Base-by-base conservation (phyloP, 2,329 filamentous ascomycete genomes). In the Alternaria arborescens region DNA sequence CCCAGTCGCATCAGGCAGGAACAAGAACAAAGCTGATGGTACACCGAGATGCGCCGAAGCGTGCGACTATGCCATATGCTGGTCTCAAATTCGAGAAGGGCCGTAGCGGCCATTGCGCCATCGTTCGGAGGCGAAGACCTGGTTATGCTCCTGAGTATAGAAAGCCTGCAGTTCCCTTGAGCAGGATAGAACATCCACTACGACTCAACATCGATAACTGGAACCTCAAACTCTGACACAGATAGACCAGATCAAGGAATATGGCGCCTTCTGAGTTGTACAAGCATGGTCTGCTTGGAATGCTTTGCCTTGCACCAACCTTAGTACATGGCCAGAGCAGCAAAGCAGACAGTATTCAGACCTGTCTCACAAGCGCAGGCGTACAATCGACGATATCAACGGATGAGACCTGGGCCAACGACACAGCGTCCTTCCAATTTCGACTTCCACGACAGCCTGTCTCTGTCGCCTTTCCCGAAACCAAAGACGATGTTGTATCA, bases 361-460 rank as follows among this genome's bases (percentile, higher is more conserved):
- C 50, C 20, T 64, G 61, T 43, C 58, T 64, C 3, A 18, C 18
- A 5, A 24, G 52, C 3, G 61, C 52, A 42, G 61, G 61, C 8
- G 50, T 64, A 16, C 32, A 50, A 52, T 18, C 47, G 11, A 51
- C 30, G 14, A 26, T 51, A 8, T 62, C 62, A 5, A 60, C 62
- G 11, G 60, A 60, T 26, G 32, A 14, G 3, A 62, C 53, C n/a
- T 65, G 62, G 62, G 18, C 56, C 46, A 60, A 54, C n/a, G 62
- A 59, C 22, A 65, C 62, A 6, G 53, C 62, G 8, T 12, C 62
- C 14, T 60, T 65, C 20, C 62, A 65, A 48, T 51, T 58, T 10
- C 56, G 62, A 46, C 5, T 60, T 28, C 60, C 56, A 36, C 56
- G 56, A 50, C 34, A 55, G 40, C 62, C 62, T 40, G 28, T 53